A percentile compares a stretch with the other conserved stretches of the same genome.
These are phyloP conservation scores for Sungouiella thailandica DNA, from an alignment of 805 yeast species.

Conservation along the genomic window DNA sequence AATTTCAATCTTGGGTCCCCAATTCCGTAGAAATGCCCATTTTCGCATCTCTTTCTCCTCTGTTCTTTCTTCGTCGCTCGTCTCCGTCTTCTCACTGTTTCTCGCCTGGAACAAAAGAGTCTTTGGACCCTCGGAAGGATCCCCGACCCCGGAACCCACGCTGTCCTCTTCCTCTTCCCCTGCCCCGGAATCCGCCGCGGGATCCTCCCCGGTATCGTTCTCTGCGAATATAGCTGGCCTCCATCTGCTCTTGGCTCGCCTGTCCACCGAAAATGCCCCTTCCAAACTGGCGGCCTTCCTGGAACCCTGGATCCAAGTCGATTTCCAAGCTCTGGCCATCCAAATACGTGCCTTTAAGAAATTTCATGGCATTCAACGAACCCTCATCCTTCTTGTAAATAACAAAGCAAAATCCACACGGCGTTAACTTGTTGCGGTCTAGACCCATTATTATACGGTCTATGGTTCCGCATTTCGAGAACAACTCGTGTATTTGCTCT, in stretches of 20 bases:
- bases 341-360: conserved; percentile 71
- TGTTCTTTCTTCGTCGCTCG: too few species aligned
- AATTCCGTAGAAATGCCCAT: too few species aligned
- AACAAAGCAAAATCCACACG: conserved; percentile 96
- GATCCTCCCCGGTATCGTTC: conserved; percentile 40
- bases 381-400: conserved; percentile 65
- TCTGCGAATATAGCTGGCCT: conserved; percentile 14
- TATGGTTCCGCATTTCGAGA: conserved; percentile 76
- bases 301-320: conserved; percentile 94
- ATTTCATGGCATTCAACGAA: conserved; percentile 79
- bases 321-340: conserved; percentile 80
- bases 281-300: conserved; percentile 94
- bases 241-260: conserved; percentile 58
- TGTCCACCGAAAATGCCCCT: conserved; percentile 93
- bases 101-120: conserved; percentile 1
- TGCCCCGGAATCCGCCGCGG: conserved; percentile 42
- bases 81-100: too few species aligned
- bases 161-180: conserved; percentile 28
- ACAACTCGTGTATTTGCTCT: conserved; percentile 87
- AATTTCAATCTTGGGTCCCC: too few species aligned
- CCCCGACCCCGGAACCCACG: conserved; percentile 21
- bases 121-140: conserved; percentile 16
- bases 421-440: conserved; percentile 84
- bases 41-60: too few species aligned
- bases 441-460: conserved; percentile 88